phyloP scores from a whole-genome alignment of 306 rosid genomes.

The Pueraria montana region DNA sequence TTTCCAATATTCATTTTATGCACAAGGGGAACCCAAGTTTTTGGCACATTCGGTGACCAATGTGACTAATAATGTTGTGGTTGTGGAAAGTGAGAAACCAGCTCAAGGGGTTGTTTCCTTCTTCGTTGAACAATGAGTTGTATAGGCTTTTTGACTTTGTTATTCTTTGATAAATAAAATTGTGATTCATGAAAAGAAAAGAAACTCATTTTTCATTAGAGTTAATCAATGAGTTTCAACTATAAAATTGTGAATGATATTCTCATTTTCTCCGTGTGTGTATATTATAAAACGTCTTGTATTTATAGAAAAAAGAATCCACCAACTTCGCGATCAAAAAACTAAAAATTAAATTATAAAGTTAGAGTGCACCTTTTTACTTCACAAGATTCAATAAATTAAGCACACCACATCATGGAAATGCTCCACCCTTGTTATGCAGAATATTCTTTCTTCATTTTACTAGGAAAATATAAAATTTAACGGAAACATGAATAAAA shows the following conservation, averaged over 20 bases:
- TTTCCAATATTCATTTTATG: conserved; percentile 62
- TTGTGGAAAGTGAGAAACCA: conserved; percentile 51
- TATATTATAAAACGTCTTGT: no score
- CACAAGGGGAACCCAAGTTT: conserved; percentile 51
- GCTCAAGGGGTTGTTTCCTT: conserved; percentile 47
- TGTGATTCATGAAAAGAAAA: not conserved
- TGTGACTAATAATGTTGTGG: conserved; percentile 62
- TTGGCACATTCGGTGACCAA: conserved; percentile 62
- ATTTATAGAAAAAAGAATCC: no score
- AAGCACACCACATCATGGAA: no score
- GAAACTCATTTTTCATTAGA: not conserved
- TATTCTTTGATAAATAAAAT: not conserved
- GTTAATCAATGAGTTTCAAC: not conserved
- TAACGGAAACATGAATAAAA: not conserved
- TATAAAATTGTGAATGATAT: not conserved
- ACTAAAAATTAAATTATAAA: no score
- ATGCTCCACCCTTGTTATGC: no score
- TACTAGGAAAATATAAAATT: not conserved
- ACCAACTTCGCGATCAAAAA: no score
- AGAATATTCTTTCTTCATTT: no score
- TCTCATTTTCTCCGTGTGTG: no score
- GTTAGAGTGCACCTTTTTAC: no score
- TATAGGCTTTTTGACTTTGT: not conserved
- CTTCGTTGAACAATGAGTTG: conserved; percentile 40
- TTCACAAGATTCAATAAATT: no score